phyloP scores from a whole-genome alignment of 805 yeast genomes.

The Naumovozyma castellii region DNA sequence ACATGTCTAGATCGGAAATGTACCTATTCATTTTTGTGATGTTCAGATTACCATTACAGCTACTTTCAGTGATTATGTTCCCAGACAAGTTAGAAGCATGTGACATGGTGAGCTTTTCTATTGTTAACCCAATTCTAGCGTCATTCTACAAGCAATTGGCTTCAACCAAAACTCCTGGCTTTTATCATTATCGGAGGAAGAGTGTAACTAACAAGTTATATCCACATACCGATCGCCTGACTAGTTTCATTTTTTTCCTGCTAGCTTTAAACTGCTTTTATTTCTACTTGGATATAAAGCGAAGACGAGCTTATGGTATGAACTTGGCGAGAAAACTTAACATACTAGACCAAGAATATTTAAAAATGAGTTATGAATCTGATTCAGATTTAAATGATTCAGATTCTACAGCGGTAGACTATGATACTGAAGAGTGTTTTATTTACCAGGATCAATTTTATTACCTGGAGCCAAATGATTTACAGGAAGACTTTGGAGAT shows the following conservation, averaged over 20 bases:
- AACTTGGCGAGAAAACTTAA: background rate
- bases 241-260: too few species aligned
- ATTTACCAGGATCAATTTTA: too few species aligned
- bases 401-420: background rate
- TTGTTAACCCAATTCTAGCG: background rate
- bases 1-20: background rate
- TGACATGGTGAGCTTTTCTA: too few species aligned
- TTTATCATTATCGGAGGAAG: background rate
- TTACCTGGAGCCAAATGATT: too few species aligned
- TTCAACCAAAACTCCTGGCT: background rate
- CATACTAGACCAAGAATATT: background rate
- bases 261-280: too few species aligned
- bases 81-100: background rate
- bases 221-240: too few species aligned
- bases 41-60: background rate
- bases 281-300: too few species aligned
- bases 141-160: background rate
- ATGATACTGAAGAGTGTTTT: background rate
- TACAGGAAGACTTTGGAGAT: too few species aligned
- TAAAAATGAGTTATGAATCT: background rate
- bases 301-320: background rate
- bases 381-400: background rate
- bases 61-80: background rate
- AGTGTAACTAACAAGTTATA: too few species aligned
- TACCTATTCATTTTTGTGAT: background rate